Base-by-base conservation (phyloP, 768 basidiomycete genomes). In the Strobilomyces dryophilus region DNA sequence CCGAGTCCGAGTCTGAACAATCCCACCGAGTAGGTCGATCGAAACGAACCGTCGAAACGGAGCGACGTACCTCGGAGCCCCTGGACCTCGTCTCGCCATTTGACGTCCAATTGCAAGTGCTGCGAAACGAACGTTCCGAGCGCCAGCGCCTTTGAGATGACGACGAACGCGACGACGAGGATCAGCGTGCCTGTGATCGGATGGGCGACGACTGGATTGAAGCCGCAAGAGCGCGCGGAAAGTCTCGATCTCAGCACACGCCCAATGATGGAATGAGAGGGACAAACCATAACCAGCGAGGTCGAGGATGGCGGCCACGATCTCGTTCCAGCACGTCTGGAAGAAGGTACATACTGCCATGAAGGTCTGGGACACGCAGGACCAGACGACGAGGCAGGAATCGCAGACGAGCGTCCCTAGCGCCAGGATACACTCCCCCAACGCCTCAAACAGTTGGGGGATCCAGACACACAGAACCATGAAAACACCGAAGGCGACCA, bases 291-390 rank as follows among this genome's bases (percentile, higher is more conserved):
- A 61, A 6, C 52, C 46, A 36, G 12, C 24, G 47, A 57, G 26
- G 37, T 11, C 51, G 15, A 58, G 45, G 21, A 63, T 20, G 35
- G 53, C 58, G 1, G 55, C 54, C 1, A 21, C 26, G 4, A 64
- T 32, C 15, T 49, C 61, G 46, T 52, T 51, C 11, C 64, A 53
- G 26, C 63, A 64, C 24, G 50, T 7, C 24, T 66, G 61, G n/a
- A 66, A 61, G 10, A 64, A 63, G 0, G 58, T 57, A 61, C 63
- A 65, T 1, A 36, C 53, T 10, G 18, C 27, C 53, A 12, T 44
- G n/a, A 47, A 60, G 1, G 35, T 50, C 2, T 46, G 29, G 26
- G 34, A 45, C 34, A 53, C 2, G 34, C 29, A 42, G 39, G 42
- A 47, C 53, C 53, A 57, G 43, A 64, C 9, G 1, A 18, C 8